A percentile compares a stretch with the other conserved stretches of the same genome.
These are phyloP conservation scores for Dillenia suffruticosa DNA, from an alignment of 164 flowering plant species.

Conservation along the genomic window DNA sequence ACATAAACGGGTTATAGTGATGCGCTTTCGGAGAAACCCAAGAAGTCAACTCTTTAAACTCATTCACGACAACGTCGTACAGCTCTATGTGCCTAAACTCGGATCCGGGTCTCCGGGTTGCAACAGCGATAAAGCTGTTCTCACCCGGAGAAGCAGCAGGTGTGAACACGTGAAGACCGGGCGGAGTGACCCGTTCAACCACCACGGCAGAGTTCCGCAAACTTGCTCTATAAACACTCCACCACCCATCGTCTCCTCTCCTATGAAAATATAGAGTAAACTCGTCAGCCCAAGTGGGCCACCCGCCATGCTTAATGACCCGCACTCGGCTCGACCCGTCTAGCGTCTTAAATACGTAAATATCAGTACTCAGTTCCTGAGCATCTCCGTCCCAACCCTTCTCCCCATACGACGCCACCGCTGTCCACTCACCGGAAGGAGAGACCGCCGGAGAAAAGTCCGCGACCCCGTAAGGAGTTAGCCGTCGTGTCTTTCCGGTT, in stretches of 20 bases:
- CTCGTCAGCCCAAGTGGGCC: conserved; percentile 90
- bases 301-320: conserved; percentile 77
- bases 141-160: conserved; percentile 58
- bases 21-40: conserved; percentile 52
- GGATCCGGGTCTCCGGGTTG: conserved; percentile 69
- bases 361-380: conserved; percentile 63
- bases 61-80: conserved; percentile 32
- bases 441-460: conserved; percentile 90
- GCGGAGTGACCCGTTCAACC: conserved; percentile 72
- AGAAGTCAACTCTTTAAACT: conserved; percentile 57
- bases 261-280: conserved; percentile 70
- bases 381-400: conserved; percentile 78
- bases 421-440: conserved; percentile 75
- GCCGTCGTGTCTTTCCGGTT: conserved; percentile 53
- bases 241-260: conserved; percentile 63
- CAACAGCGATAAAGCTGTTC: conserved; percentile 56
- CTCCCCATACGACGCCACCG: conserved; percentile 77
- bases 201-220: conserved; percentile 30
- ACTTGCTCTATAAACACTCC: conserved; percentile 66
- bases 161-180: conserved; percentile 87
- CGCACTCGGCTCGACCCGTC: conserved; percentile 64
- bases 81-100: conserved; percentile 75
- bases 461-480: conserved; percentile 65
- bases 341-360: conserved; percentile 57
- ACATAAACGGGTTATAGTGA: conserved; percentile 81